Base-by-base conservation (phyloP, 371 early-diverging fungal species). In the Mucor sp. region DNA sequence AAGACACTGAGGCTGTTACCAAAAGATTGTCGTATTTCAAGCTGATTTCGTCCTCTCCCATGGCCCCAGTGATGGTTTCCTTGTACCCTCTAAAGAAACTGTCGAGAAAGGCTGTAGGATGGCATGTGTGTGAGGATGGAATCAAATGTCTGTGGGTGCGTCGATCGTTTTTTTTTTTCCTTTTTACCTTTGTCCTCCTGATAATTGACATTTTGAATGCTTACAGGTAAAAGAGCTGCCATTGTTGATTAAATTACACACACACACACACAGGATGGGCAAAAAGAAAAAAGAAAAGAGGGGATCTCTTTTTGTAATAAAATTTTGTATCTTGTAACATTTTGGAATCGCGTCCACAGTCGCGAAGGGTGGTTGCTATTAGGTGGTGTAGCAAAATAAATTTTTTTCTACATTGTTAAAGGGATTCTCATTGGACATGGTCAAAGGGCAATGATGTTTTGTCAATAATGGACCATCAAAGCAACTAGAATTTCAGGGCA, bases 211-310 rank as follows among this genome's bases (percentile, higher is more conserved):
- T 60, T 66, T 30, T 11, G 11, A 53, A 71, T 41, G 23, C 47
- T 73, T 53, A 74, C 65, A 44, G 81, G 81, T 61, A 69, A 27
- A 58, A 81, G 68, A 15, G 81, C 74, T 53, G 81, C 81, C 81
- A 80, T 80, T 48, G 21, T 62, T 47, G 30, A 0, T 9, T 50
- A 9, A 30, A 50, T 35, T 32, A 37, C 37, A 33, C 33, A 33
- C 33, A 33, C 33, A 37, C 37, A 14, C 33, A 33, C 33, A 37
- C 37, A 14, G 8, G 37, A 37, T 37, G 37, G 37, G 37, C 37
- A 37, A 2, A 37, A 14, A 37, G 14, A 37, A 14, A 14, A 4
- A n/a, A 25, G 9, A 15, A 60, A 44, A 44, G 5, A 60, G 60
- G 64, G 43, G 25, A 47, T 33, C 9, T 6, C 12, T 8, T 5